Conservation (phyloP, 345 rosid species). For the Lepidium aucheri region DNA sequence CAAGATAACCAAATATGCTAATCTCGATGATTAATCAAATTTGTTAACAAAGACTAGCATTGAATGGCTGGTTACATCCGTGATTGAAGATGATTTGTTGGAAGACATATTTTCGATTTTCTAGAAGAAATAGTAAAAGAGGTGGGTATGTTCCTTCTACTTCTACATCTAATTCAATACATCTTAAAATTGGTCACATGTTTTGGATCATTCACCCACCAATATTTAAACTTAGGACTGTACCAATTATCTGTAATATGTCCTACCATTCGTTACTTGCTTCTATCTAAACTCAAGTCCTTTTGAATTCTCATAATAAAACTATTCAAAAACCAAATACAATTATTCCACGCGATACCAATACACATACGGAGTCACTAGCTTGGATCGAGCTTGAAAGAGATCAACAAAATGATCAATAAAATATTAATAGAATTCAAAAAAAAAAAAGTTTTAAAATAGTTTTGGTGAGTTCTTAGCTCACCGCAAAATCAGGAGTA, state of each 20-base stretch:
- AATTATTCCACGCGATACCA: neutral
- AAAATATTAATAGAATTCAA: neutral
- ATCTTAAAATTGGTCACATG: neutral
- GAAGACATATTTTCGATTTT: neutral
- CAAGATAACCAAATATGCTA: neutral
- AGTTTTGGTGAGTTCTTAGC: neutral
- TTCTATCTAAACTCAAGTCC: neutral
- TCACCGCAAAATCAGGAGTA: slow-evolving; percentile 6
- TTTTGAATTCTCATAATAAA: neutral
- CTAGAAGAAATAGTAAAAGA: neutral
- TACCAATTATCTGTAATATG: neutral
- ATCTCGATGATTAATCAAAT: slow-evolving; percentile 1
- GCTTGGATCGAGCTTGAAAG: neutral
- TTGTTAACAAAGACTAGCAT: no score
- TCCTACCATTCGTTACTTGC: slow-evolving; percentile 3
- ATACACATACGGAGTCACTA: neutral
- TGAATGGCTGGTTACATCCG: neutral
- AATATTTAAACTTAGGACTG: neutral
- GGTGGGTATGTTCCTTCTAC: slow-evolving; percentile 12
- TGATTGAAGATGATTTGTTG: neutral
- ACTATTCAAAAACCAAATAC: neutral
- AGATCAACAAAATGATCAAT: neutral
- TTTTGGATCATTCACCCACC: neutral
- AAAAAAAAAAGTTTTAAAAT: neutral
- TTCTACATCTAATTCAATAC: slow-evolving; percentile 13